Evolutionary conservation across 2,329 filamentous ascomycete species (phyloP).

Genomic region (Cercospora zeae-maydis): DNA sequence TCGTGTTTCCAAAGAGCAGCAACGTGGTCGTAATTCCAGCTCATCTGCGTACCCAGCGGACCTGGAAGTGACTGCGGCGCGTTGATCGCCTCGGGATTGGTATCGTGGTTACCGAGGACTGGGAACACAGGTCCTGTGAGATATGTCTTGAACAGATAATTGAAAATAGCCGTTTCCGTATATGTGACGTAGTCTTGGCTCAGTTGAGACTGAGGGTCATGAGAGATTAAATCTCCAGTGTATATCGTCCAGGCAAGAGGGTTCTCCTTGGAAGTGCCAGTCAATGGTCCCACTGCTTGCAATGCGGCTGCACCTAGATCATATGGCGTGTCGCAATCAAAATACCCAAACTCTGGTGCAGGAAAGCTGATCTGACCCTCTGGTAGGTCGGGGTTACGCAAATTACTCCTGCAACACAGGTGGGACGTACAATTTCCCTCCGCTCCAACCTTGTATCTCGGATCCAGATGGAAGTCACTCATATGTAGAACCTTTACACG

Average conservation of each 20-base stretch:
- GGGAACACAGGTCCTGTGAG: constrained; percentile 56
- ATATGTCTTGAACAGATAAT: constrained; percentile 54
- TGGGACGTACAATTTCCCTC: constrained; percentile 53
- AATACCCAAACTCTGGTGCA: constrained; percentile 54
- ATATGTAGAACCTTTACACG: constrained; percentile 56
- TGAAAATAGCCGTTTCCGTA: constrained; percentile 51
- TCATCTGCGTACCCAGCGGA: constrained; percentile 52
- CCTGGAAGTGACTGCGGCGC: constrained; percentile 53
- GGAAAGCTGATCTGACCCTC: constrained; percentile 41
- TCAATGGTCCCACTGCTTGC: constrained; percentile 55
- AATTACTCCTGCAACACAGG: constrained; percentile 52
- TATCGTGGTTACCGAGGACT: constrained; percentile 58
- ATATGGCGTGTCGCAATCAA: constrained; percentile 57
- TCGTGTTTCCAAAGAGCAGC: constrained; percentile 55
- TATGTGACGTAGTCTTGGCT: constrained; percentile 54
- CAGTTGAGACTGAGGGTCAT: constrained; percentile 52
- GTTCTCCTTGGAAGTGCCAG: constrained; percentile 49
- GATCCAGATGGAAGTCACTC: constrained; percentile 54
- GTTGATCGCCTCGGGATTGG: constrained; percentile 52
- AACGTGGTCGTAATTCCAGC: constrained; percentile 58
- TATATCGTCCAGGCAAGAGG: constrained; percentile 55
- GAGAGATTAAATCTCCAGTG: constrained; percentile 56
- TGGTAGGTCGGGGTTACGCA: constrained; percentile 38
- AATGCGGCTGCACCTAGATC: constrained; percentile 55
- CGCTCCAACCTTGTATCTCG: constrained; percentile 51